Base-by-base conservation (phyloP, 2,329 filamentous ascomycete genomes). In the Rhynchosporium secalis region DNA sequence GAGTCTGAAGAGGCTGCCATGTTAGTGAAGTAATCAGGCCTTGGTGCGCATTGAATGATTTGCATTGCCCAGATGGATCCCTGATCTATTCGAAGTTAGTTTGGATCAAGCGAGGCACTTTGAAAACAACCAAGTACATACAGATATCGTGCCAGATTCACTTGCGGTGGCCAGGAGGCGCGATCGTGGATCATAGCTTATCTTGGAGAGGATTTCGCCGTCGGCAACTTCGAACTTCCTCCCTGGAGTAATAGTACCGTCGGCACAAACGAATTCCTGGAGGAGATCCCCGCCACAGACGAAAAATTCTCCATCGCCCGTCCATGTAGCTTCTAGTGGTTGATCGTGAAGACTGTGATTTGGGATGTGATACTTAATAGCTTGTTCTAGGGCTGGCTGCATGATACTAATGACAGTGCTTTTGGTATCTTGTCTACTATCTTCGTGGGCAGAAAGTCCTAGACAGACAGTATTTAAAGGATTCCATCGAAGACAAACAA, bases 401-500 rank as follows among this genome's bases (percentile, higher is more conserved):
- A 85, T 84, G 31, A 87, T 77, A 0, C 81, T 85, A n/a, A 87
- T 76, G 2, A 84, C 73, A 8, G 82, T 79, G 41, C 82, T 82
- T 43, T 76, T 78, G 56, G 80, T 81, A 26, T 77, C 78, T 60
- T 81, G 81, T 61, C 82, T 78, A 56, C 79, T 80, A 20, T 77
- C 78, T 61, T 81, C 81, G 61, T 82, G 80, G 0, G 84, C 83
- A 1, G 83, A 82, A 49, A 88, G 80, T 64, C 81, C 80, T 13
- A 88, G 75, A 38, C 87, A 78, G n/a, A 79, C 78, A 0, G 78
- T 77, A 64, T 81, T 81, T 65, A 75, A 79, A 1, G 81, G 81
- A 70, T 84, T 87, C 85, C 86, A 88, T 52, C 80, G 79, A 28
- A 88, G 76, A 71, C 85, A 86, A 68, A 86, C 81, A 54, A 88